A percentile compares a stretch with the other conserved stretches of the same genome.
These are phyloP conservation scores for Coprinopsis cinerea DNA, from an alignment of 768 basidiomycete species.

Conservation along the genomic window DNA sequence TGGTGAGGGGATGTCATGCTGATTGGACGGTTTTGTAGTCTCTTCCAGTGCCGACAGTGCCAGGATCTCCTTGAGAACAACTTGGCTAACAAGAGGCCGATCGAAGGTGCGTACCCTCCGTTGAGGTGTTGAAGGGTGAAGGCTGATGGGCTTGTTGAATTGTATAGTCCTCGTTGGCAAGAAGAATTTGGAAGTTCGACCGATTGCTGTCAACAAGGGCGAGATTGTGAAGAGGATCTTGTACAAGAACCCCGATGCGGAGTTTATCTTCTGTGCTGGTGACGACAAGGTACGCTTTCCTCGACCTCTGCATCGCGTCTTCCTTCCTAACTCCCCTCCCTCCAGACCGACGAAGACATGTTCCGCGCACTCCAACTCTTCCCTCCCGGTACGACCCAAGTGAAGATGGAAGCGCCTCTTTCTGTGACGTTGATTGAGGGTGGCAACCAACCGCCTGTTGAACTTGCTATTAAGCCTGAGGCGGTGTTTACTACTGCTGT, in stretches of 20 bases:
- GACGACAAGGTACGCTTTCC: conserved; percentile 77
- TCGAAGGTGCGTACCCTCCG: conserved; percentile 61
- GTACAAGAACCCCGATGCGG: conserved; percentile 89
- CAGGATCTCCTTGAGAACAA: conserved; percentile 95
- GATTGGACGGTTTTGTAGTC: conserved; percentile 31
- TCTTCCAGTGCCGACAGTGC: conserved; percentile 95
- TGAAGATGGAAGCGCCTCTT: conserved; percentile 54
- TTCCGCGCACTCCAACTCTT: conserved; percentile 83
- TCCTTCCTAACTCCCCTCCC: neutral
- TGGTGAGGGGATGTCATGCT: conserved; percentile 7
- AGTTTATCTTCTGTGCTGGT: conserved; percentile 96
- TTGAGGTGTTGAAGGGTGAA: neutral
- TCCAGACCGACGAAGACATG: conserved; percentile 97
- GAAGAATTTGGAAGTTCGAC: conserved; percentile 97
- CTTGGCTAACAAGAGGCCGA: conserved; percentile 85
- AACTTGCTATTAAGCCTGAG: conserved; percentile 60
- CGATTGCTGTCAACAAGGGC: conserved; percentile 95
- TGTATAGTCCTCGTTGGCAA: conserved; percentile 80
- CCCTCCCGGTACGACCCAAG: conserved; percentile 35
- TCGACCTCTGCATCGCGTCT: neutral
- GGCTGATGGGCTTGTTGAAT: conserved; percentile 18
- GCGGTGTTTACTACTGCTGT: conserved; percentile 89
- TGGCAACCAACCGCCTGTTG: conserved; percentile 37
- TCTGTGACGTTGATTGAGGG: conserved; percentile 48
- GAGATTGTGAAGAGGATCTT: conserved; percentile 95